Evolutionary conservation across 2,329 filamentous ascomycete genomes (phyloP).

Genomic region (Sarocladiaceae sp.): DNA sequence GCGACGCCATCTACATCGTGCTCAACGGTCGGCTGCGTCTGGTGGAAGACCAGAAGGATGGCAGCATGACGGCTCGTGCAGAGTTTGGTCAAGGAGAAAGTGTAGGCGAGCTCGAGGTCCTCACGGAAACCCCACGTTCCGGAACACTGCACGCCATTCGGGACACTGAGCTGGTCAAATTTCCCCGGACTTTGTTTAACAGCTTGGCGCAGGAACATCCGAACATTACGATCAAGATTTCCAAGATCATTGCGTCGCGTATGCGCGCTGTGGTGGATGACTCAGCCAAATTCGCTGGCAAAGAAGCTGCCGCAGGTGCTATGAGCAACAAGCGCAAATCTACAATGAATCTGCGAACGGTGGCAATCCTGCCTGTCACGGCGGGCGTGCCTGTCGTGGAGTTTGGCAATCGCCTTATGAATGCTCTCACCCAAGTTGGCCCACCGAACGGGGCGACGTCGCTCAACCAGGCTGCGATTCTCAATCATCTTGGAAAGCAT

Average conservation of each 20-base stretch:
- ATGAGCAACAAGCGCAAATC: conserved; percentile 61
- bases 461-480: conserved; percentile 85
- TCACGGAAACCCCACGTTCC: conserved; percentile 88
- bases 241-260: conserved; percentile 92
- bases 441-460: conserved; percentile 85
- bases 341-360: conserved; percentile 85
- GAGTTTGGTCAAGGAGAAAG: conserved; percentile 98
- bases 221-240: conserved; percentile 97
- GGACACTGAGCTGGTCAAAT: conserved; percentile 93
- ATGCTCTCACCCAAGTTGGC: conserved; percentile 82
- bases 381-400: conserved; percentile 90
- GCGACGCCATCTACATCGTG: conserved; percentile 96
- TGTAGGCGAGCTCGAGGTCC: conserved; percentile 91
- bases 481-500: conserved; percentile 91
- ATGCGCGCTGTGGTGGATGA: conserved; percentile 88
- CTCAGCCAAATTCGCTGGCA: conserved; percentile 59
- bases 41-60: conserved; percentile 74
- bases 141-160: conserved; percentile 92
- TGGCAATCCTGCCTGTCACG: conserved; percentile 86
- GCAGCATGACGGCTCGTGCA: conserved; percentile 76
- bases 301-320: conserved; percentile 55
- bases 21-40: conserved; percentile 85
- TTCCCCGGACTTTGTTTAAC: conserved; percentile 93
- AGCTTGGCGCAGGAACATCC: conserved; percentile 95
- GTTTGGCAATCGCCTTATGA: conserved; percentile 84